A percentile compares a stretch with the other conserved stretches of the same genome.
These are phyloP conservation scores for Talaromyces sp. DNA, from an alignment of 2,329 filamentous ascomycete species.

Conservation along the genomic window DNA sequence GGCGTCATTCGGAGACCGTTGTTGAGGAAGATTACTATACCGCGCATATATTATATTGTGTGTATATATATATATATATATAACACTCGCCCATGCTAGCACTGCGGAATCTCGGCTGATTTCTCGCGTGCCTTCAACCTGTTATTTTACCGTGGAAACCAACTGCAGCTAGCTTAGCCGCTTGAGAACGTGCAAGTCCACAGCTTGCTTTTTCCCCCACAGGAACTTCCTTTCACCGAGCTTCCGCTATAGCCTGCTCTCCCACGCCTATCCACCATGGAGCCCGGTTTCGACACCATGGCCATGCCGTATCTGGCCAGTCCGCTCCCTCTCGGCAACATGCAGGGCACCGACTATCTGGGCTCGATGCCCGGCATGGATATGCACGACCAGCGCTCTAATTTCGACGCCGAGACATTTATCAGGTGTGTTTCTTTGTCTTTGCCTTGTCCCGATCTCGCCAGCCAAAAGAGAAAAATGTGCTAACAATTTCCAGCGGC, in stretches of 20 bases:
- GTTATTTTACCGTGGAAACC: neutral
- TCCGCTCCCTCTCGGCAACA: conserved; percentile 52
- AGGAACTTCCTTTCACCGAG: neutral
- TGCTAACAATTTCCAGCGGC: conserved; percentile 31
- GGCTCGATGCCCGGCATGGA: conserved; percentile 51
- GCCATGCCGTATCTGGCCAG: conserved; percentile 60
- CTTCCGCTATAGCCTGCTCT: conserved; percentile 3
- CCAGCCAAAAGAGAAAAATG: neutral
- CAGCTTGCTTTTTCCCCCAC: neutral
- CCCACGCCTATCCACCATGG: conserved; percentile 35
- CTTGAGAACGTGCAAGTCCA: too few relatives aligned
- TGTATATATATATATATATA: neutral
- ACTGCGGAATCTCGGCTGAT: neutral
- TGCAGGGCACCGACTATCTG: conserved; percentile 45
- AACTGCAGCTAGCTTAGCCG: too few relatives aligned
- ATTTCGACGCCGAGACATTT: conserved; percentile 58
- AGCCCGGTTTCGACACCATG: conserved; percentile 56
- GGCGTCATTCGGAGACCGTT: neutral
- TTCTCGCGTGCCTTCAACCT: neutral
- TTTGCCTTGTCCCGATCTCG: neutral
- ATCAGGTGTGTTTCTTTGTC: conserved; percentile 47
- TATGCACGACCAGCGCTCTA: conserved; percentile 54
- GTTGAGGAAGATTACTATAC: neutral
- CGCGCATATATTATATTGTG: neutral
- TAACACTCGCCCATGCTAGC: neutral